These are phyloP conservation scores for Saturnispora hagleri DNA, from an alignment of 805 yeast species.

Conservation along the genomic window DNA sequence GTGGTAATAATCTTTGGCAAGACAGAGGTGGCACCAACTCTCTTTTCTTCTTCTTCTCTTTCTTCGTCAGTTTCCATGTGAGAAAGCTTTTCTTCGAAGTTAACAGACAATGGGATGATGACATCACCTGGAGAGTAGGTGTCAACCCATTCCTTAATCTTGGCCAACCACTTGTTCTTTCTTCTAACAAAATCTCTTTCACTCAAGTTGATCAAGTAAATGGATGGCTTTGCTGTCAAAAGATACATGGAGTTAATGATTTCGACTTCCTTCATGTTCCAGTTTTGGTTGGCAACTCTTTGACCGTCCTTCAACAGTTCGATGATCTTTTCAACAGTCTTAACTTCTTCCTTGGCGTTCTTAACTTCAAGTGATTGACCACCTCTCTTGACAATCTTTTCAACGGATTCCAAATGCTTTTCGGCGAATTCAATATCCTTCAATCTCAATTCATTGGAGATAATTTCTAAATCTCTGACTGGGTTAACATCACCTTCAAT, in stretches of 20 bases:
- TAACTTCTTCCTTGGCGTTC: constrained; percentile 54
- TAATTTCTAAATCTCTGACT: constrained; percentile 85
- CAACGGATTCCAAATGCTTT: constrained; percentile 47
- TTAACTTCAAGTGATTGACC: constrained; percentile 58
- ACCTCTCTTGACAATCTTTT: constrained; percentile 51
- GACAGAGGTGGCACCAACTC: constrained; percentile 35
- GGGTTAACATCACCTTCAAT: constrained; percentile 97
- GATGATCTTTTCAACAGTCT: constrained; percentile 44
- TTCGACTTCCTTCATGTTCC: constrained; percentile 58
- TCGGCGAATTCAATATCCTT: constrained; percentile 90
- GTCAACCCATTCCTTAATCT: constrained; percentile 57
- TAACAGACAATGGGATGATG: constrained; percentile 88
- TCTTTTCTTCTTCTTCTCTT: constrained; percentile 29
- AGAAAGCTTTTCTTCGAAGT: constrained; percentile 85
- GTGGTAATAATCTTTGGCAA: constrained; percentile 53
- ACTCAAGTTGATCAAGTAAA: constrained; percentile 65
- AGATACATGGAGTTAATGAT: constrained; percentile 63
- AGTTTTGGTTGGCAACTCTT: constrained; percentile 48
- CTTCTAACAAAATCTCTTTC: constrained; percentile 54
- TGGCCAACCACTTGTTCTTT: constrained; percentile 40
- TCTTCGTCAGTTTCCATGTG: constrained; percentile 64
- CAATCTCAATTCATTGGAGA: constrained; percentile 82
- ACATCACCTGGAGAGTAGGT: constrained; percentile 64
- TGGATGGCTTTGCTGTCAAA: constrained; percentile 83
- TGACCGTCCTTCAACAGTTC: constrained; percentile 59